Conservation (phyloP, 139 green algal species). For the Chlamydomonas schloesseri region DNA sequence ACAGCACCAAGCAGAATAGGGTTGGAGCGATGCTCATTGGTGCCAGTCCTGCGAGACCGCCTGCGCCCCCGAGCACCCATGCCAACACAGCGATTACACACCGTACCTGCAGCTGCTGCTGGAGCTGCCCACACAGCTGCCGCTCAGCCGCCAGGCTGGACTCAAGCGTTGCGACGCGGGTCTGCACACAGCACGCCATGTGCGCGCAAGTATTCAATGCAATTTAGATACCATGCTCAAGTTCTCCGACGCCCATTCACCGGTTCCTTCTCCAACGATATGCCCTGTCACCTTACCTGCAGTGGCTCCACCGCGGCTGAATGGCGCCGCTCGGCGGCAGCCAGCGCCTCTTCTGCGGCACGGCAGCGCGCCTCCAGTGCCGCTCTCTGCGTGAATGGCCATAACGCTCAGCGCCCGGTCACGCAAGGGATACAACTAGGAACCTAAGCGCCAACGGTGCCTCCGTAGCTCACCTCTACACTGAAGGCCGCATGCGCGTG, state of each 20-base stretch:
- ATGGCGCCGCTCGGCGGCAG: constrained; percentile 25
- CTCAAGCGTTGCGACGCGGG: constrained; percentile 12
- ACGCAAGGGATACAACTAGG: too few relatives aligned
- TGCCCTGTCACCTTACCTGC: not conserved
- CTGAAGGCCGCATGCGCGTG: constrained; percentile 5
- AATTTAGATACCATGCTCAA: too few relatives aligned
- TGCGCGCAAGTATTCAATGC: too few relatives aligned
- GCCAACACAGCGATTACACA: too few relatives aligned
- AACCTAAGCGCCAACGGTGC: too few relatives aligned
- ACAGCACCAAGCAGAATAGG: too few relatives aligned
- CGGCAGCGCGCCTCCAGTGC: constrained; percentile 27
- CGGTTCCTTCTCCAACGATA: too few relatives aligned
- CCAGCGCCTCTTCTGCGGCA: constrained; percentile 35
- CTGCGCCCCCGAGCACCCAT: too few relatives aligned
- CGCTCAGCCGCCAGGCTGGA: constrained; percentile 29
- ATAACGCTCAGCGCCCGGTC: too few relatives aligned
- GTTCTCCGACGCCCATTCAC: too few relatives aligned
- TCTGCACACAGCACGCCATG: not conserved
- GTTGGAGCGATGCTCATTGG: too few relatives aligned
- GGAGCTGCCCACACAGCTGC: constrained; percentile 20
- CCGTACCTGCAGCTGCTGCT: constrained; percentile 46
- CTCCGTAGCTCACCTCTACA: constrained; percentile 5
- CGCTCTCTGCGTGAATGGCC: not conserved
- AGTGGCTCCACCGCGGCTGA: constrained; percentile 32
- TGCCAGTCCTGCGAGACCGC: too few relatives aligned